Base-by-base conservation (phyloP, 2,329 filamentous ascomycete genomes). In the Xylaria multiplex region DNA sequence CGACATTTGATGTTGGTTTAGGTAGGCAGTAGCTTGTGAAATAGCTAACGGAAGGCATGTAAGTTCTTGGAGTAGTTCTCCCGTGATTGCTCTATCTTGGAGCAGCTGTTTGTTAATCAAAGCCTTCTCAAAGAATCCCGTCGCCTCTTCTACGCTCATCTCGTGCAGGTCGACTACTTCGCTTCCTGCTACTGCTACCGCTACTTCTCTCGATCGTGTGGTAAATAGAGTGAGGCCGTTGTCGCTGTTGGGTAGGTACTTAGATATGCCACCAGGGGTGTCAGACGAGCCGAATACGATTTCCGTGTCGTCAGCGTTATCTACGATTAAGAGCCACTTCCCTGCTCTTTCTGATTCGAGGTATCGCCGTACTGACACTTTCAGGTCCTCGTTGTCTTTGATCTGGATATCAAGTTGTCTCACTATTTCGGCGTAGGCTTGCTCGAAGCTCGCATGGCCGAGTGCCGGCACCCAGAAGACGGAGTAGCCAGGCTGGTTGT, bases 381-480 rank as follows among this genome's bases (percentile, higher is more conserved):
- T 67, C 0, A 54, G 7, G 7, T 69, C 64, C 35, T 69, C 56
- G 2, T 59, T 45, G 5, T 9, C 5, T 16, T 59, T 35, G 45
- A 16, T 37, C 11, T 30, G 35, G 22, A 69, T 46, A 30, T 49
- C n/a, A 5, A 67, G 46, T 2, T 5, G 71, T 45, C 69, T 73
- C 1, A 73, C 76, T 3, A 82, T 75, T 5, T 75, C 74, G 2
- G 53, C 55, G 64, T 78, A 83, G 13, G 79, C 79, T 59, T 80
- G 76, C 43, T 82, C 73, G 62, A 84, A 78, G 60, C 71, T 79
- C 16, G 75, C 77, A n/a, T 69, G 64, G 63, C 78, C 81, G 27
- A 76, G 72, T 6, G 78, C 80, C 5, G 80, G 76, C 4, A 84
- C 74, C 82, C 80, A 85, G 66, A 85, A 79, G 57, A 85, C 70